Evolutionary conservation across 2,329 filamentous ascomycete species (phyloP).

Genomic region (Colletotrichum sp.): DNA sequence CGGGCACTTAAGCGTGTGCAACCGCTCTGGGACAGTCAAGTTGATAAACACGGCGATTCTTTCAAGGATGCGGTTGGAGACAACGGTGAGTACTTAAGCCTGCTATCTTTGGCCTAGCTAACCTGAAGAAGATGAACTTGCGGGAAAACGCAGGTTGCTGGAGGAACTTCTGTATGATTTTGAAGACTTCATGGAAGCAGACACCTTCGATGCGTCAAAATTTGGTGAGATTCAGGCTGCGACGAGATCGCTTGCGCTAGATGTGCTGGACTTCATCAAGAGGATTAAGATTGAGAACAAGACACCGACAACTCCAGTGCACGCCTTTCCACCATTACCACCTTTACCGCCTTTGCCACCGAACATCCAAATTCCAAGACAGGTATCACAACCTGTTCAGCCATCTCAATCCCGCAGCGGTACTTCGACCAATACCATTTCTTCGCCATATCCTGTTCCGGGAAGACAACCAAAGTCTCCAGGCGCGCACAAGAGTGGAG

Average conservation of each 20-base stretch:
- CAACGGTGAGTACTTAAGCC: slow-evolving; percentile 31
- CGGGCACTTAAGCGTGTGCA: slow-evolving; percentile 39
- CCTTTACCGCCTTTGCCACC: slow-evolving; percentile 1
- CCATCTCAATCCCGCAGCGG: not conserved
- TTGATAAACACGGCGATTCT: slow-evolving; percentile 38
- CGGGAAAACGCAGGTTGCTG: slow-evolving; percentile 32
- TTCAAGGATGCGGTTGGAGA: slow-evolving; percentile 40
- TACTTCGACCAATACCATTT: not conserved
- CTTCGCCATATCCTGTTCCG: not conserved
- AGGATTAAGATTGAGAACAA: slow-evolving; percentile 23
- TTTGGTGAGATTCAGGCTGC: slow-evolving; percentile 43
- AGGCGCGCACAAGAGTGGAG: not conserved
- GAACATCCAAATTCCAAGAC: not conserved
- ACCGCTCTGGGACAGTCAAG: slow-evolving; percentile 41
- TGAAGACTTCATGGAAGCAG: slow-evolving; percentile 44
- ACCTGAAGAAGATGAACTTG: slow-evolving; percentile 28
- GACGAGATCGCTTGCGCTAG: slow-evolving; percentile 44
- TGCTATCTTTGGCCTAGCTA: not conserved
- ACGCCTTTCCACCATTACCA: slow-evolving; percentile 12
- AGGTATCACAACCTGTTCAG: not conserved
- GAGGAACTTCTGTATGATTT: slow-evolving; percentile 49
- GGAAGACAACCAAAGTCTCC: not conserved
- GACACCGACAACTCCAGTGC: not conserved
- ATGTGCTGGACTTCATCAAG: slow-evolving; percentile 39
- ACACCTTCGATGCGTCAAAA: slow-evolving; percentile 38